phyloP scores from a whole-genome alignment of 768 basidiomycete genomes.

The Suillus cothurnatus region DNA sequence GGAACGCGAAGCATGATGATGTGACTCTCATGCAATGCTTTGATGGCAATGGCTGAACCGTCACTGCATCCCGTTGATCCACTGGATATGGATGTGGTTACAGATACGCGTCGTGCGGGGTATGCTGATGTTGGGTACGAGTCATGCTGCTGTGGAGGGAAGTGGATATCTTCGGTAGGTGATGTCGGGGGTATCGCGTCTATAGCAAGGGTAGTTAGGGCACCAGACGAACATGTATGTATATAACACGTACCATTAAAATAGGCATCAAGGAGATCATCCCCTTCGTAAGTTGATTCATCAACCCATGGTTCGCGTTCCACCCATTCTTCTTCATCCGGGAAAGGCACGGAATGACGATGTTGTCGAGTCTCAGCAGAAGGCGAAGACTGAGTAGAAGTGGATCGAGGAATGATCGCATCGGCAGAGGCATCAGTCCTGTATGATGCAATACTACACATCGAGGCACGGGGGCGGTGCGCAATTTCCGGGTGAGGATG shows the following conservation, averaged over 20 bases:
- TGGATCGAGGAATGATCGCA: conserved; percentile 50
- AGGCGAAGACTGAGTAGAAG: conserved; percentile 12
- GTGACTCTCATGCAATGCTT: conserved; percentile 61
- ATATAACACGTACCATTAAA: conserved; percentile 36
- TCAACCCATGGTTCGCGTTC: conserved; percentile 26
- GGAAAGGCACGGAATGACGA: conserved; percentile 16
- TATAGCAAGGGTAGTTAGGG: conserved; percentile 15
- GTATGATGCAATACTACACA: conserved; percentile 57
- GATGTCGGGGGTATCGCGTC: conserved; percentile 24
- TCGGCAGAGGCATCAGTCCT: conserved; percentile 61
- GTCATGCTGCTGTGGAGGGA: conserved; percentile 5
- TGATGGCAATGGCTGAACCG: conserved; percentile 49
- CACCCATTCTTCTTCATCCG: conserved; percentile 24
- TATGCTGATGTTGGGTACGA: conserved; percentile 10
- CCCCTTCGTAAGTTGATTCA: conserved; percentile 29
- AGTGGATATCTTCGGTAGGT: conserved; percentile 18
- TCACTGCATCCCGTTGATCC: conserved; percentile 35
- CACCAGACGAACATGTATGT: neutral
- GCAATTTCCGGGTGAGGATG: conserved; percentile 22
- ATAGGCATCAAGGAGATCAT: conserved; percentile 44
- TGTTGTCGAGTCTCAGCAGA: conserved; percentile 17
- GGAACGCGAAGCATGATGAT: conserved; percentile 64
- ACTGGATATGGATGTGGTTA: conserved; percentile 39
- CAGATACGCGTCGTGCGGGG: conserved; percentile 30
- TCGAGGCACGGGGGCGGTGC: conserved; percentile 39